These are phyloP conservation scores for Gracilaria gracilis DNA, from an alignment of 23 red algal genomes.

Conservation along the genomic window DNA sequence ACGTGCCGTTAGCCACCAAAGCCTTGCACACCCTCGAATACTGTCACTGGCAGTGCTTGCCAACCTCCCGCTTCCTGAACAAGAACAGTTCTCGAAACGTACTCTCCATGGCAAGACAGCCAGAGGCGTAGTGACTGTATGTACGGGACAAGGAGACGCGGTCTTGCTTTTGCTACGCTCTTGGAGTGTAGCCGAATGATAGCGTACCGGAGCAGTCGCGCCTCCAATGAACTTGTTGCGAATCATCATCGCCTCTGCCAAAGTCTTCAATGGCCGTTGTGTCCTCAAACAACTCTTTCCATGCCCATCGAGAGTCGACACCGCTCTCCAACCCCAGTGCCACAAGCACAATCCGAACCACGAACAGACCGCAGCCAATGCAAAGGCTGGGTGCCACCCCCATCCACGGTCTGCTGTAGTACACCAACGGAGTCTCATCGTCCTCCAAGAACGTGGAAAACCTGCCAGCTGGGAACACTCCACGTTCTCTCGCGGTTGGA, in stretches of 20 bases:
- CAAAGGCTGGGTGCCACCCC: background rate
- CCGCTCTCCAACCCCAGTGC: background rate
- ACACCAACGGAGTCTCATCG: background rate
- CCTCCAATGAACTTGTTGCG: too few species aligned
- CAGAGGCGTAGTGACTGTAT: too few species aligned
- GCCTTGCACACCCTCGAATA: too few species aligned
- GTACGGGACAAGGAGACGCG: too few species aligned
- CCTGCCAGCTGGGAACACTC: background rate
- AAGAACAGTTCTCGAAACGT: too few species aligned
- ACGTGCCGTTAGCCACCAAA: too few species aligned
- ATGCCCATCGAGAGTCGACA: slow-evolving; percentile 7
- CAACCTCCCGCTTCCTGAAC: too few species aligned
- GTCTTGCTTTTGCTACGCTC: too few species aligned
- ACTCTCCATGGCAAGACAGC: too few species aligned
- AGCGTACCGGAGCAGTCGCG: too few species aligned
- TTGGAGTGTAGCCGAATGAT: too few species aligned
- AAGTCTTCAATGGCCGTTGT: background rate
- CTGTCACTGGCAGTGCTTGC: too few species aligned
- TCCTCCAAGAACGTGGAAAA: background rate
- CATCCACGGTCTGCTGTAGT: slow-evolving; percentile 4
- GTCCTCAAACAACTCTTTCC: background rate
- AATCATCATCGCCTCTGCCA: background rate
- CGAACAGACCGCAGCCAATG: background rate
- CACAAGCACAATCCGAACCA: background rate
- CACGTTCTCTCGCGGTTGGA: background rate